These are phyloP conservation scores for Lactarius evosmus DNA, from an alignment of 768 basidiomycete species.

Conservation along the genomic window DNA sequence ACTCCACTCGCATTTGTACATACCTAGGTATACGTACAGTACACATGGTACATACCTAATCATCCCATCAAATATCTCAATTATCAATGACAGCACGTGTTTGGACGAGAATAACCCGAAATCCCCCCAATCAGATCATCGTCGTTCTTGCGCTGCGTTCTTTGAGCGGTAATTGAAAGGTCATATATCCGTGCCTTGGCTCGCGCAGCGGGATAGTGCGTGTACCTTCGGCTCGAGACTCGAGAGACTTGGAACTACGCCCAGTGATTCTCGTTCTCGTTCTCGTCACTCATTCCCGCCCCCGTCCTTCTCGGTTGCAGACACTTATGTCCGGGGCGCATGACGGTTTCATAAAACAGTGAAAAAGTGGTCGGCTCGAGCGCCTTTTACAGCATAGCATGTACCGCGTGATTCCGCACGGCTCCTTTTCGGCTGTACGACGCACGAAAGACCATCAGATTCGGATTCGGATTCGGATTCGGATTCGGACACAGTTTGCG, in stretches of 20 bases:
- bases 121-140: neutral
- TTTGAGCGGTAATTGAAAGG: constrained; percentile 3
- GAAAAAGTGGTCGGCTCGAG: neutral
- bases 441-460: neutral
- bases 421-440: neutral
- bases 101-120: neutral
- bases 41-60: neutral
- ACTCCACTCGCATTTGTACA: constrained; percentile 11
- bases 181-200: neutral
- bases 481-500: neutral
- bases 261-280: neutral
- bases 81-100: neutral
- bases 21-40: neutral
- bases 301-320: neutral
- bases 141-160: neutral
- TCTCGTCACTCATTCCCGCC: neutral
- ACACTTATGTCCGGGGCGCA: neutral
- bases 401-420: neutral
- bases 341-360: neutral
- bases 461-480: neutral
- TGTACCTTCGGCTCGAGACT: neutral
- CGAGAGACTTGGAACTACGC: neutral
- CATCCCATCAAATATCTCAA: neutral
- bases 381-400: neutral
- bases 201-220: neutral